phyloP scores from a whole-genome alignment of 768 basidiomycete species.

The Lentinula boryana region DNA sequence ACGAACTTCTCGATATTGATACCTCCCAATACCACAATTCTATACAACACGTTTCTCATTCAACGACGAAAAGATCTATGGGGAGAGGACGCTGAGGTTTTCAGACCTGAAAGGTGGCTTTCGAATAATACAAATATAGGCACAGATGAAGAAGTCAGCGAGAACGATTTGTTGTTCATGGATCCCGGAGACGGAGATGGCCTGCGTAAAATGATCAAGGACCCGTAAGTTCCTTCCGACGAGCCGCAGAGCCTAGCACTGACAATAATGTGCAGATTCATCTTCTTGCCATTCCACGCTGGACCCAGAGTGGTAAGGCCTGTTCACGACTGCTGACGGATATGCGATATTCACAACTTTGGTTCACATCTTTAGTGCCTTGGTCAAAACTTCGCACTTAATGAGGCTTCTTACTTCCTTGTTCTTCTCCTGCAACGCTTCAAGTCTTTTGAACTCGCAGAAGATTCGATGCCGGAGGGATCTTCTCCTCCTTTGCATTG shows the following conservation, averaged over 20 bases:
- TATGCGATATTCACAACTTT: neutral
- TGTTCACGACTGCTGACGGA: neutral
- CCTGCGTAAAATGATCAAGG: neutral
- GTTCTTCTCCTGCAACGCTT: constrained; percentile 37
- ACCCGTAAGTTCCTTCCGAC: constrained; percentile 5
- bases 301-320: constrained; percentile 23
- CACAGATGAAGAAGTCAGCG: neutral
- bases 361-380: neutral
- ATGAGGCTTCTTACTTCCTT: constrained; percentile 44
- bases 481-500: constrained; percentile 24
- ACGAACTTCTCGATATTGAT: neutral
- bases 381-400: constrained; percentile 34
- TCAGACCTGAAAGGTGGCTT: neutral
- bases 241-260: neutral
- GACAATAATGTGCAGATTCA: neutral
- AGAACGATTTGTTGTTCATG: neutral
- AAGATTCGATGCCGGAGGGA: constrained; percentile 32
- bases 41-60: neutral
- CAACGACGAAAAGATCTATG: neutral
- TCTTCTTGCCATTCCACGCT: constrained; percentile 44
- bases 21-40: neutral
- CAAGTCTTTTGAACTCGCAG: constrained; percentile 30
- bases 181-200: neutral
- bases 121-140: constrained; percentile 4
- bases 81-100: neutral